Conservation (phyloP, 2,329 filamentous ascomycete genomes). For the Pseudogymnoascus sp. region DNA sequence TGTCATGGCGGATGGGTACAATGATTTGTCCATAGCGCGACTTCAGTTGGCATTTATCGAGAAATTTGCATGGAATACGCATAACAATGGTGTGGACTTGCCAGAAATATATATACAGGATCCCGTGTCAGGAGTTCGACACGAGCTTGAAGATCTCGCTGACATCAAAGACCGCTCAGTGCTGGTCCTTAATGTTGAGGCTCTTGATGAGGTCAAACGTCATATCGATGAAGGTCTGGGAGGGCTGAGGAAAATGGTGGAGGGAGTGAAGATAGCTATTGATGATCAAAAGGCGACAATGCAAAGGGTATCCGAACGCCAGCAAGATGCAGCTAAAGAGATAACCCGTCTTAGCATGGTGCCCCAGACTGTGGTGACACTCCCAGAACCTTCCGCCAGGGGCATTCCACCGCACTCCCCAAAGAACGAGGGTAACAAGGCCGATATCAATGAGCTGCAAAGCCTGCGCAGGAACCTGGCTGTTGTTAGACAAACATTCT, state of each 20-base stretch:
- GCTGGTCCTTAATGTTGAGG: constrained; percentile 87
- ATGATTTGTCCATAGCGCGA: constrained; percentile 76
- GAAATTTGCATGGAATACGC: constrained; percentile 98
- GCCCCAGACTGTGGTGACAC: constrained; percentile 7
- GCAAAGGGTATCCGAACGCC: constrained; percentile 79
- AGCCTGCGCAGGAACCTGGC: constrained; percentile 80
- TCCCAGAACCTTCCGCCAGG: neutral
- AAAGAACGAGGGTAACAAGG: constrained; percentile 31
- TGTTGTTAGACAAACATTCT: constrained; percentile 85
- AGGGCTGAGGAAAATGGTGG: constrained; percentile 71
- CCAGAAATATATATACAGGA: constrained; percentile 98
- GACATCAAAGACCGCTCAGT: constrained; percentile 95
- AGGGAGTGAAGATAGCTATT: constrained; percentile 74
- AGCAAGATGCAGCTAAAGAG: constrained; percentile 82
- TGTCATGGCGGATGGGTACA: constrained; percentile 73
- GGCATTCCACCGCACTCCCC: constrained; percentile 12
- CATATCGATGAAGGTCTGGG: constrained; percentile 91
- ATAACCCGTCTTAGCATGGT: constrained; percentile 47
- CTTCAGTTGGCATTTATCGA: constrained; percentile 96
- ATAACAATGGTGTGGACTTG: constrained; percentile 82
- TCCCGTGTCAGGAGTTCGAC: constrained; percentile 86
- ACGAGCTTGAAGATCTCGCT: constrained; percentile 85
- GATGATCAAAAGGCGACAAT: constrained; percentile 75
- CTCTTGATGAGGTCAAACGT: constrained; percentile 88
- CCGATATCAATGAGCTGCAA: constrained; percentile 70